phyloP scores from a whole-genome alignment of 192 early-diverging fungal species.

The Jimgerdemannia flammicorona region DNA sequence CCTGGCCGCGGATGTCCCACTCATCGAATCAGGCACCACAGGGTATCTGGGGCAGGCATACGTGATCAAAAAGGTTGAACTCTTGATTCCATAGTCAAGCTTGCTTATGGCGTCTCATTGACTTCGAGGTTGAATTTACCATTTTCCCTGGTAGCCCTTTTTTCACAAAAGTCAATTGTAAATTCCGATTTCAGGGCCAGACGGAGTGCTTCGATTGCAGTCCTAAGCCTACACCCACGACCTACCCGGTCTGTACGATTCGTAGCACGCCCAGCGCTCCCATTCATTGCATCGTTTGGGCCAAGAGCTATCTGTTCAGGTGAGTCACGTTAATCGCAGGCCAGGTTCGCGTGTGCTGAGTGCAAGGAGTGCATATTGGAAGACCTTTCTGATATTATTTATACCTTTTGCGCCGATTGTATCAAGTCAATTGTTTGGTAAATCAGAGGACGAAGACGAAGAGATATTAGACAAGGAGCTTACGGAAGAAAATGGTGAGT shows the following conservation, averaged over 20 bases:
- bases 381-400: background rate
- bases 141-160: background rate
- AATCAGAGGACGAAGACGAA: slow-evolving; percentile 50
- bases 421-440: slow-evolving; percentile 73
- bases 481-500: slow-evolving; percentile 49
- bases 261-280: slow-evolving; percentile 90
- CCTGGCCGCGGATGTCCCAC: slow-evolving; percentile 80
- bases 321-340: slow-evolving; percentile 32
- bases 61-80: slow-evolving; percentile 68
- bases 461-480: slow-evolving; percentile 23
- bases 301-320: slow-evolving; percentile 93
- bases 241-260: slow-evolving; percentile 97
- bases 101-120: background rate
- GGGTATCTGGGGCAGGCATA: slow-evolving; percentile 93
- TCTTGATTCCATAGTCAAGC: no score
- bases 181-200: slow-evolving; percentile 18
- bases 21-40: slow-evolving; percentile 96
- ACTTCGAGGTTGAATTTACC: slow-evolving; percentile 7
- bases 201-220: slow-evolving; percentile 96
- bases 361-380: background rate
- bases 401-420: slow-evolving; percentile 5
- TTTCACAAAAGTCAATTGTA: no score
- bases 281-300: slow-evolving; percentile 99
- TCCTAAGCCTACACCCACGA: slow-evolving; percentile 79
- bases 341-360: background rate